Base-by-base conservation (phyloP, 805 yeast genomes). In the Teunomyces tritomae region DNA sequence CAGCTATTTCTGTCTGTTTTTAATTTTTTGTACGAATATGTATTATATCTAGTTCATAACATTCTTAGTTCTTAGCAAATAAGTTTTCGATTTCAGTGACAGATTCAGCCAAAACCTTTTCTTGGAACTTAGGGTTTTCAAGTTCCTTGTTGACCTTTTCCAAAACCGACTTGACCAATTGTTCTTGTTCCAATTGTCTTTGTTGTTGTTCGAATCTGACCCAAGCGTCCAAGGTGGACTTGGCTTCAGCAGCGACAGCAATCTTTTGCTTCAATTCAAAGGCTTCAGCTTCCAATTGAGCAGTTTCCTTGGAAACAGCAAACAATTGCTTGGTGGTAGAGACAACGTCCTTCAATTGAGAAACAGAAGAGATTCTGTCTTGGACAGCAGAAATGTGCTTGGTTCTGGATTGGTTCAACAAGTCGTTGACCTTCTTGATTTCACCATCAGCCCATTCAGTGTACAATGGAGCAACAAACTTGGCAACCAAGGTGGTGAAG, bases 131-230 rank as follows among this genome's bases (percentile, higher is more conserved):
- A 53, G 96, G 83, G 76, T 86, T 85, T 61, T 78, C 73, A 60
- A 94, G 73, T 74, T 89, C 94, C 71, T 85, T 74, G 79, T 88
- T 83, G 63, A 92, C 94, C 78, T 89, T 90, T 47, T 90, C 77
- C 68, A 90, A 87, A 56, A 94, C 96, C 49, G 90, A 64, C 65
- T 87, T 76, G 58, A 95, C 83, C 63, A 94, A 84, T 73, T 89
- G 96, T 73, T 84, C 81, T 80, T 94, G 99, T 80, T 94, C 96
- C 67, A 83, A 76, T 79, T 89, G 96, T 79, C 97, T 92, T 59
- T 91, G 94, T 69, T 89, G 90, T 59, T 89, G 86, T 80, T 94
- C 99, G 74, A 87, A 88, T 83, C 98, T 89, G 62, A 91, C 97
- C 99, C 99, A 94, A 11, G 98, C 89, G 76, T 94, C 99, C 68